A percentile compares a stretch with the other conserved stretches of the same genome.
These are phyloP conservation scores for Rosa rugosa DNA, from an alignment of 306 rosid genomes.

Conservation along the genomic window DNA sequence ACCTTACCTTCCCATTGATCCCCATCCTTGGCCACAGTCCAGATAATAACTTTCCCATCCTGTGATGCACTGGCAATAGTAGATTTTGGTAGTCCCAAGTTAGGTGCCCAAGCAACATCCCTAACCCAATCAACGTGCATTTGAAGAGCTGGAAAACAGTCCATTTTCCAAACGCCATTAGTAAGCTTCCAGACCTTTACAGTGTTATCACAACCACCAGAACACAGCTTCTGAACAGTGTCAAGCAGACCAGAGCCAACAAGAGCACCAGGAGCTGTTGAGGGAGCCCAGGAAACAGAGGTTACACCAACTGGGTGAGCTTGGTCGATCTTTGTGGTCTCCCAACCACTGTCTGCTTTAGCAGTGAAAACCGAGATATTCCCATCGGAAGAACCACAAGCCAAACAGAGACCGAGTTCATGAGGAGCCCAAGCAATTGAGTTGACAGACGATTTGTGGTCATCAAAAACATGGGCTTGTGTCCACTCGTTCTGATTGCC, in stretches of 20 bases:
- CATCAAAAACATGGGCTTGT: conserved; percentile 68
- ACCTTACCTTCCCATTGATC: conserved; percentile 82
- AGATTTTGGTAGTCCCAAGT: conserved; percentile 85
- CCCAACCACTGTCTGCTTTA: conserved; percentile 79
- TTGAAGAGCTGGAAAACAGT: conserved; percentile 83
- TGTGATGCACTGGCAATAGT: conserved; percentile 80
- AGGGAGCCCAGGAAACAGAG: conserved; percentile 91
- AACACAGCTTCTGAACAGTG: conserved; percentile 81
- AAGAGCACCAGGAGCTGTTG: conserved; percentile 76
- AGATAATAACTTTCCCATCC: conserved; percentile 75
- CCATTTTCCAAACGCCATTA: conserved; percentile 80
- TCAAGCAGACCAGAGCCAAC: conserved; percentile 76
- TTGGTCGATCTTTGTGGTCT: conserved; percentile 62
- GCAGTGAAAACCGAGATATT: conserved; percentile 73
- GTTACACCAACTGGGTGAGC: conserved; percentile 90
- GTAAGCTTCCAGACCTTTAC: conserved; percentile 73
- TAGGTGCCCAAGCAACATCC: conserved; percentile 93
- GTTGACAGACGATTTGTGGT: conserved; percentile 76
- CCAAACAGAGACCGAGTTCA: conserved; percentile 75
- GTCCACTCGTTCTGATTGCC: conserved; percentile 78
- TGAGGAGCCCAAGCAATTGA: conserved; percentile 85
- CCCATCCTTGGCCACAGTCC: conserved; percentile 82
- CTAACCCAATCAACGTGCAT: conserved; percentile 89
- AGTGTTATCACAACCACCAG: conserved; percentile 88
- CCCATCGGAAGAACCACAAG: conserved; percentile 91